phyloP scores from a whole-genome alignment of 306 rosid species.

The Cucurbita ficifolia region DNA sequence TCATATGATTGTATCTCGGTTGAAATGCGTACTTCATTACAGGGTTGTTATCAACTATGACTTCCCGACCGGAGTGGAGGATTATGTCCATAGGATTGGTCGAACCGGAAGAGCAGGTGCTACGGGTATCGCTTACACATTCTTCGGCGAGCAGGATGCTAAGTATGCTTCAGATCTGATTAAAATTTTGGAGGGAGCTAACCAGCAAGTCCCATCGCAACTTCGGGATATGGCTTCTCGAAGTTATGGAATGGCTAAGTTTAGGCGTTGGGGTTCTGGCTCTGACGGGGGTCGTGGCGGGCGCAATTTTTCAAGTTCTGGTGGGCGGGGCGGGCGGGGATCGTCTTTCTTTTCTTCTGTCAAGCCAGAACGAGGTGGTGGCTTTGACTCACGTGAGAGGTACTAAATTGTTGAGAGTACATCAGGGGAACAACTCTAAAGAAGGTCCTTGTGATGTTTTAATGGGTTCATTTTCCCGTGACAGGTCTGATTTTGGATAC shows the following conservation, averaged over 20 bases:
- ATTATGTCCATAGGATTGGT: slow-evolving; percentile 98
- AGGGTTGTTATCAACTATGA: slow-evolving; percentile 95
- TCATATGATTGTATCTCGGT: background rate
- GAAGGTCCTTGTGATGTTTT: background rate
- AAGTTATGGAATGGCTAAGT: slow-evolving; percentile 78
- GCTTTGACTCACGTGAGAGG: slow-evolving; percentile 50
- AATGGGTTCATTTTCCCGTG: background rate
- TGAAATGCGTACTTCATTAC: slow-evolving; percentile 2
- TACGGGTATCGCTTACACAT: slow-evolving; percentile 82
- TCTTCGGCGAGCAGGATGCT: slow-evolving; percentile 89
- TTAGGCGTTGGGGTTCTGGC: slow-evolving; percentile 69
- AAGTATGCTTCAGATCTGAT: slow-evolving; percentile 83
- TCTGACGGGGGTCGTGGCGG: slow-evolving; percentile 45
- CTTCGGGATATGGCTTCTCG: slow-evolving; percentile 70
- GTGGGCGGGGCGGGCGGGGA: slow-evolving; percentile 54
- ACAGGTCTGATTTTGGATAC: slow-evolving; percentile 47
- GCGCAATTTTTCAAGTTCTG: slow-evolving; percentile 41
- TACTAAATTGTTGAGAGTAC: background rate
- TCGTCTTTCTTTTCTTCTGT: slow-evolving; percentile 22
- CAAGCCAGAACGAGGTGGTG: slow-evolving; percentile 40
- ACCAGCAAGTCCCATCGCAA: slow-evolving; percentile 75
- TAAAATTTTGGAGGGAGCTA: slow-evolving; percentile 94
- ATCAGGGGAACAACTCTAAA: background rate
- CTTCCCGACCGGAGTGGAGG: slow-evolving; percentile 99
- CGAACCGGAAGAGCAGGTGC: slow-evolving; percentile 99